A percentile compares a stretch with the other conserved stretches of the same genome.
Conservation (phyloP, 2,329 filamentous ascomycete species). For the Myriangium duriaei region DNA sequence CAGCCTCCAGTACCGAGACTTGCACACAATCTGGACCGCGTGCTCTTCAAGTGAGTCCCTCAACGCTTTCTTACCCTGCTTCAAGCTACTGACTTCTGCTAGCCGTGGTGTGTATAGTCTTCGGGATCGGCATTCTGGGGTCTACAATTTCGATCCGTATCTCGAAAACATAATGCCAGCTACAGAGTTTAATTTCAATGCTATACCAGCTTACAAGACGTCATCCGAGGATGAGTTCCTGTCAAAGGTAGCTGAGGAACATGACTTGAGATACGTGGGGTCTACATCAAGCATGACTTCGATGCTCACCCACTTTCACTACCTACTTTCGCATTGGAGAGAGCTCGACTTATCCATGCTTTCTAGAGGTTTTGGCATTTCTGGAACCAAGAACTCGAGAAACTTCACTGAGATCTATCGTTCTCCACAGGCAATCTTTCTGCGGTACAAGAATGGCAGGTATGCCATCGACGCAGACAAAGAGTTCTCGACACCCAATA, state of each 20-base stretch:
- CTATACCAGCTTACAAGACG: slow-evolving; percentile 76
- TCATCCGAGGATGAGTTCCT: slow-evolving; percentile 73
- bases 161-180: slow-evolving; percentile 87
- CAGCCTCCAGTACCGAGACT: slow-evolving; percentile 49
- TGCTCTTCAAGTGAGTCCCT: slow-evolving; percentile 61
- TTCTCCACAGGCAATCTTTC: slow-evolving; percentile 66
- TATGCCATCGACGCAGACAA: slow-evolving; percentile 98
- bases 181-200: slow-evolving; percentile 80
- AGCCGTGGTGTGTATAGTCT: slow-evolving; percentile 73
- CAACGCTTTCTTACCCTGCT: slow-evolving; percentile 22
- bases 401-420: slow-evolving; percentile 62
- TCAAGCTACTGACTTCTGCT: slow-evolving; percentile 18
- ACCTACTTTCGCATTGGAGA: slow-evolving; percentile 74
- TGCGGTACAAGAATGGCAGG: slow-evolving; percentile 67
- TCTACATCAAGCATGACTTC: slow-evolving; percentile 96
- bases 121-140: slow-evolving; percentile 72
- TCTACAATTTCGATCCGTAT: slow-evolving; percentile 97
- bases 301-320: slow-evolving; percentile 83
- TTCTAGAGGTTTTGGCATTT: slow-evolving; percentile 49
- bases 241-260: slow-evolving; percentile 51
- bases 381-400: slow-evolving; percentile 35
- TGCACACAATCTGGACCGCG: slow-evolving; percentile 66
- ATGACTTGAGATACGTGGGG: slow-evolving; percentile 71
- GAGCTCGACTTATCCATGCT: slow-evolving; percentile 53
- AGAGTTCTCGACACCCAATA: slow-evolving; percentile 69